A percentile compares a stretch with the other conserved stretches of the same genome.
phyloP scores from a whole-genome alignment of 1,139 yeast genomes.

The Ogataea hybrid region DNA sequence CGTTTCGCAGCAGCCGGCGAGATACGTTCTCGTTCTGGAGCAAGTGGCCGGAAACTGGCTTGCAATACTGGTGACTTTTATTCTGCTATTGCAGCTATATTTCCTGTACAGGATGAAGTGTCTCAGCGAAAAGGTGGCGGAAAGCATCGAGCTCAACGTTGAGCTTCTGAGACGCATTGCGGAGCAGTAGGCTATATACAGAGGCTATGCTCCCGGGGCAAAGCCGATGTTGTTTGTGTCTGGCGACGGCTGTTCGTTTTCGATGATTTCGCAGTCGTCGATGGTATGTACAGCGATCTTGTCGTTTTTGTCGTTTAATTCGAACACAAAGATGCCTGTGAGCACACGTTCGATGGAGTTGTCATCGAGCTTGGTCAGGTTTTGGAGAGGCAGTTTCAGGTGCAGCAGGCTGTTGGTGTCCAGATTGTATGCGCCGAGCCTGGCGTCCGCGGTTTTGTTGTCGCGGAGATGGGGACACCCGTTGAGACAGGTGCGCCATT shows the following conservation, averaged over 20 bases:
- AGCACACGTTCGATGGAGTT: slow-evolving; percentile 45
- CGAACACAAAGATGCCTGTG: slow-evolving; percentile 76
- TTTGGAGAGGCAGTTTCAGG: slow-evolving; percentile 5
- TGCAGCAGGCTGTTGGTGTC: slow-evolving; percentile 22
- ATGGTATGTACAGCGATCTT: slow-evolving; percentile 68
- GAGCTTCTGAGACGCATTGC: background rate
- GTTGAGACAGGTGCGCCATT: slow-evolving; percentile 62
- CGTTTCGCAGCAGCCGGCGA: background rate
- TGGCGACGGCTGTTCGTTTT: slow-evolving; percentile 32
- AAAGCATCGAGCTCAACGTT: slow-evolving; percentile 1
- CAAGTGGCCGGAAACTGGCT: slow-evolving; percentile 14
- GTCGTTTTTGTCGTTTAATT: slow-evolving; percentile 57
- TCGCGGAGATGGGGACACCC: slow-evolving; percentile 46
- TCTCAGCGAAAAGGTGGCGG: slow-evolving; percentile 6
- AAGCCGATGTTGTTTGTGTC: slow-evolving; percentile 17
- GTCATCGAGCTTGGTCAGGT: slow-evolving; percentile 1
- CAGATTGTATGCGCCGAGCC: slow-evolving; percentile 38
- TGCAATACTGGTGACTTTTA: slow-evolving; percentile 9
- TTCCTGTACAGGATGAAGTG: slow-evolving; percentile 11
- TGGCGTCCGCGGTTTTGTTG: slow-evolving; percentile 24
- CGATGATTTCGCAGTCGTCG: slow-evolving; percentile 70
- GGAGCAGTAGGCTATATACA: slow-evolving; percentile 1
- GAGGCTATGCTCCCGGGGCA: slow-evolving; percentile 22
- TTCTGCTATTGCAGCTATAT: slow-evolving; percentile 15
- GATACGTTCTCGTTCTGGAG: slow-evolving; percentile 3